These are phyloP conservation scores for Alternaria viburni DNA, from an alignment of 2,329 filamentous ascomycete genomes.

Conservation along the genomic window DNA sequence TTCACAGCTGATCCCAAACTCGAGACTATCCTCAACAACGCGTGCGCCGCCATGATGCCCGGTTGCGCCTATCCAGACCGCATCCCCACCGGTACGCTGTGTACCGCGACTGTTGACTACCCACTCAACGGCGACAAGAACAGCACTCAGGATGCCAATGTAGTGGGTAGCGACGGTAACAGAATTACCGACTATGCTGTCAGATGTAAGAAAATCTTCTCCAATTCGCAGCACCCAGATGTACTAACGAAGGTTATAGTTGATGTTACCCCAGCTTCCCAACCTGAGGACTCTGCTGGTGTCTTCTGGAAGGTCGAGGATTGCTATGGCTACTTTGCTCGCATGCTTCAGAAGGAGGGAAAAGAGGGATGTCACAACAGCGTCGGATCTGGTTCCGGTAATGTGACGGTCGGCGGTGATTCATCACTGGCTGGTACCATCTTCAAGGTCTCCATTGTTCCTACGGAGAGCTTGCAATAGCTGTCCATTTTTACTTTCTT, in stretches of 20 bases:
- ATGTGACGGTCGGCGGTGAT: conserved; percentile 29
- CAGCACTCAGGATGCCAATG: conserved; percentile 26
- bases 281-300: conserved; percentile 16
- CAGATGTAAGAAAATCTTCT: conserved; percentile 22
- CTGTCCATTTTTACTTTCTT: neutral
- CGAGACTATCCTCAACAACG: conserved; percentile 28
- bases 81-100: conserved; percentile 17
- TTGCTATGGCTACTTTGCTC: conserved; percentile 39
- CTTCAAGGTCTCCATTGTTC: conserved; percentile 30
- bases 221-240: neutral
- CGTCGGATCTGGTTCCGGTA: conserved; percentile 29
- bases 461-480: neutral
- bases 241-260: conserved; percentile 19
- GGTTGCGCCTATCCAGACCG: conserved; percentile 31
- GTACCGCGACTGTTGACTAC: conserved; percentile 25
- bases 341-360: conserved; percentile 24
- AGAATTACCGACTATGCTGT: conserved; percentile 26
- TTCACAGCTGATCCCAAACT: conserved; percentile 28
- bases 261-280: conserved; percentile 28
- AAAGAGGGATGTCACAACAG: conserved; percentile 28
- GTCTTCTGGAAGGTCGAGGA: conserved; percentile 33
- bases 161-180: conserved; percentile 17
- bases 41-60: conserved; percentile 38
- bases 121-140: conserved; percentile 21
- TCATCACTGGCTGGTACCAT: conserved; percentile 28